Evolutionary conservation across 495 filamentous ascomycete genomes (phyloP), one percentile per base, ranked within the genome.

Genomic region (Geopyxis carbonaria): DNA sequence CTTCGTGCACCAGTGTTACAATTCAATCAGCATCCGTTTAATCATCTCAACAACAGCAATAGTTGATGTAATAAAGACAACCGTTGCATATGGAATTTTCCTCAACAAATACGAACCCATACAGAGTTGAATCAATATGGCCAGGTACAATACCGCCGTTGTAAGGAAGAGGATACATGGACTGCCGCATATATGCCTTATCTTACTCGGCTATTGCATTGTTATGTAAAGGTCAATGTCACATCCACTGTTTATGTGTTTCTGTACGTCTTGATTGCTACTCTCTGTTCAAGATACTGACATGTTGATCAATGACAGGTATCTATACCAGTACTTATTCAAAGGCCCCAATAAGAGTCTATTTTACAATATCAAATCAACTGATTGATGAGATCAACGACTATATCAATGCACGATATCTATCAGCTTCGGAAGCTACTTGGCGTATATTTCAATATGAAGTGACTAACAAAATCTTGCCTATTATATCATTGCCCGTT

Each of bases 171-270:
- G 11, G 38, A 49, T 35, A 11, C n/a, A 11, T 40, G 25, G 36
- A 22, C 42, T 18, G 42, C 27, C 2, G 29, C 43, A 0, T 49
- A 49, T 29, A 43, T 46, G 29, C 43, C 21, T n/a, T 21, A 16
- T 11, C 21, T 49, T 5, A 42, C 29, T 1, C 35, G 27, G 9
- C 10, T 49, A 0, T 4, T 43, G 3, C 22, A 49, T 5, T 49
- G 43, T 20, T 29, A 46, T 46, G 31, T 45, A 2, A 49, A 49
- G 42, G 38, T 46, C 10, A 30, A 46, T 38, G 24, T 46, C 10
- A 42, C 37, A 14, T 43, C 43, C 22, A 49, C 33, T 4, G 38
- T 46, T 4, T 34, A 45, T 22, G 21, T 46, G 1, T 46, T 46
- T 18, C 45, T 46, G 38, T 49, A n/a, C n/a, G n/a, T n/a, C n/a